Evolutionary conservation across 2,329 filamentous ascomycete species (phyloP).

Genomic region (Torrubiellomyces zombiae): DNA sequence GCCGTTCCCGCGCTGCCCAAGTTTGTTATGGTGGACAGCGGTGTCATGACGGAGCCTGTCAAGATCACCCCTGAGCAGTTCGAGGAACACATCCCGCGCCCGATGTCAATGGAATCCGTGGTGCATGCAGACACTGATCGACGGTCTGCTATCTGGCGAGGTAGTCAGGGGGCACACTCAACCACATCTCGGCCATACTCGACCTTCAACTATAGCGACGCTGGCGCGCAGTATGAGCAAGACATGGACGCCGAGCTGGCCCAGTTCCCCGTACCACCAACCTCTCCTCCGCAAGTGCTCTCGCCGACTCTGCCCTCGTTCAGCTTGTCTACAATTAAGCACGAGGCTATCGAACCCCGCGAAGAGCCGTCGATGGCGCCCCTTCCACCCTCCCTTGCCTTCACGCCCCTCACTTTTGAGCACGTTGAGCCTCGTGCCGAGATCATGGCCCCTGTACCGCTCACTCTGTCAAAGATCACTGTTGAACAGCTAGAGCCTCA

Average conservation of each 20-base stretch:
- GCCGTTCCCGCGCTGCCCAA: conserved; percentile 32
- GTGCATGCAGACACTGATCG: conserved; percentile 13
- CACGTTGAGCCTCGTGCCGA: conserved; percentile 14
- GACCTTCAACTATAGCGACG: conserved; percentile 33
- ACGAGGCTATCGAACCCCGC: conserved; percentile 25
- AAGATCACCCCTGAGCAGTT: conserved; percentile 14
- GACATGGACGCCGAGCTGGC: conserved; percentile 35
- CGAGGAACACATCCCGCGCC: conserved; percentile 10
- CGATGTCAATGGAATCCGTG: conserved; percentile 25
- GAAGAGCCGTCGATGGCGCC: conserved; percentile 17
- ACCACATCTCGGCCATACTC: conserved; percentile 26
- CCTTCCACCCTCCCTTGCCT: conserved; percentile 14
- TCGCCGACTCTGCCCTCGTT: conserved; percentile 18
- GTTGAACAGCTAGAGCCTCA: conserved; percentile 11
- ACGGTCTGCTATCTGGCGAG: conserved; percentile 10
- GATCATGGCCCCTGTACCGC: conserved; percentile 6
- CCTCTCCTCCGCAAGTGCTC: conserved; percentile 17
- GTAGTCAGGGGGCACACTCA: conserved; percentile 9
- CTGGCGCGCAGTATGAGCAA: conserved; percentile 31
- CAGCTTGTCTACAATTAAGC: conserved; percentile 26
- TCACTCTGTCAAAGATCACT: conserved; percentile 12
- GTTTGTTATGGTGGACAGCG: conserved; percentile 40
- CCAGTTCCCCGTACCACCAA: conserved; percentile 37
- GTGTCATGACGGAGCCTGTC: conserved; percentile 44
- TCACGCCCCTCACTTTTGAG: conserved; percentile 12